These are phyloP conservation scores for Populus deltoides DNA, from an alignment of 345 rosid species.

Conservation along the genomic window DNA sequence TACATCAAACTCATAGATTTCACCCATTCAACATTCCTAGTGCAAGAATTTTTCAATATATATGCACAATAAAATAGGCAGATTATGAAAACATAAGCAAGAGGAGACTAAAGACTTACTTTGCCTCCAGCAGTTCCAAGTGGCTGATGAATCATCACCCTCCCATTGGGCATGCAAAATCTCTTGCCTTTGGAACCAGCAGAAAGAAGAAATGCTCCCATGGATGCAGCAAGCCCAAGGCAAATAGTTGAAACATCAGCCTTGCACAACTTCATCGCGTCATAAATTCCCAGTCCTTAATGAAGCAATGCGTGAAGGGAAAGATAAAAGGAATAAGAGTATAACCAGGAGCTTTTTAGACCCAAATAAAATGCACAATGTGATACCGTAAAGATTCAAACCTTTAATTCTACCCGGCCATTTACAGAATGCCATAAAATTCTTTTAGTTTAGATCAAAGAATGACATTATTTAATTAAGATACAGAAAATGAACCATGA, in stretches of 20 bases:
- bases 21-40: background rate
- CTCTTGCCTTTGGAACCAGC: constrained; percentile 91
- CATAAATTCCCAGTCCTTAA: constrained; percentile 92
- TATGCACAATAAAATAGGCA: background rate
- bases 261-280: constrained; percentile 90
- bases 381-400: background rate
- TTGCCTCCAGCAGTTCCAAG: constrained; percentile 86
- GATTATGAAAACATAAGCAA: background rate
- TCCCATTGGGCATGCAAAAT: constrained; percentile 91
- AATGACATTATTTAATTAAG: too few relatives aligned
- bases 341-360: background rate
- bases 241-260: constrained; percentile 97
- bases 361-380: background rate
- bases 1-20: background rate
- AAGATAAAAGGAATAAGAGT: constrained; percentile 11
- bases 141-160: constrained; percentile 93
- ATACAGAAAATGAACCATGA: too few relatives aligned
- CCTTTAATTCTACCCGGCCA: too few relatives aligned
- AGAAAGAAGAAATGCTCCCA: constrained; percentile 90
- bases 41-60: background rate
- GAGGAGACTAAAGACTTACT: constrained; percentile 39
- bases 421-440: too few relatives aligned
- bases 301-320: background rate
- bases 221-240: constrained; percentile 87
- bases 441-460: too few relatives aligned